Conservation (phyloP, 441 rosid species). For the Flueggea neowawraea region DNA sequence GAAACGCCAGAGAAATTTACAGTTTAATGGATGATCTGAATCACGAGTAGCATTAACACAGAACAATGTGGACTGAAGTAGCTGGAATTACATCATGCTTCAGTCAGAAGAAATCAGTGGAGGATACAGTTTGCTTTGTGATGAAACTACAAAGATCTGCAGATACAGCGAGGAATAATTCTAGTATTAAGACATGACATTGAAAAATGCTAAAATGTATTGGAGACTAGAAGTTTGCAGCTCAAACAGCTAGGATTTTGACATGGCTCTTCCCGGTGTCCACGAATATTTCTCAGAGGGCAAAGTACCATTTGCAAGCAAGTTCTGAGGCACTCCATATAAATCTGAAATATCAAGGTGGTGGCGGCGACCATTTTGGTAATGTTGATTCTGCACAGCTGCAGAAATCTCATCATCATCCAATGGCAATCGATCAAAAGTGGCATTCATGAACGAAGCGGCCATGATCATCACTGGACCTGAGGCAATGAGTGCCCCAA, state of each 20-base stretch:
- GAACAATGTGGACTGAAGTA: no score
- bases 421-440: slow-evolving; percentile 84
- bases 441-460: slow-evolving; percentile 84
- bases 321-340: slow-evolving; percentile 67
- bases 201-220: no score
- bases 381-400: slow-evolving; percentile 53
- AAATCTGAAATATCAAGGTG: slow-evolving; percentile 61
- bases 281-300: slow-evolving; percentile 72
- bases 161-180: no score
- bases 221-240: no score
- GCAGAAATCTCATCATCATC: slow-evolving; percentile 73
- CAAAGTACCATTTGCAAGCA: slow-evolving; percentile 55
- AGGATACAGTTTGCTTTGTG: no score
- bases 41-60: no score
- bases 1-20: slow-evolving; percentile 47
- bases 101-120: no score
- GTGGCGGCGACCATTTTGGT: slow-evolving; percentile 66
- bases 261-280: slow-evolving; percentile 52
- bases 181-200: no score
- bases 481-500: slow-evolving; percentile 75
- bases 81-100: no score
- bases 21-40: slow-evolving; percentile 31
- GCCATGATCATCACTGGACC: slow-evolving; percentile 92
- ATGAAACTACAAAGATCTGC: no score
- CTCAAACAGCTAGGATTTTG: slow-evolving; percentile 36